Evolutionary conservation across 805 yeast species (phyloP), one percentile per base, ranked within the genome.

Genomic region (Ogataea nonfermentans): DNA sequence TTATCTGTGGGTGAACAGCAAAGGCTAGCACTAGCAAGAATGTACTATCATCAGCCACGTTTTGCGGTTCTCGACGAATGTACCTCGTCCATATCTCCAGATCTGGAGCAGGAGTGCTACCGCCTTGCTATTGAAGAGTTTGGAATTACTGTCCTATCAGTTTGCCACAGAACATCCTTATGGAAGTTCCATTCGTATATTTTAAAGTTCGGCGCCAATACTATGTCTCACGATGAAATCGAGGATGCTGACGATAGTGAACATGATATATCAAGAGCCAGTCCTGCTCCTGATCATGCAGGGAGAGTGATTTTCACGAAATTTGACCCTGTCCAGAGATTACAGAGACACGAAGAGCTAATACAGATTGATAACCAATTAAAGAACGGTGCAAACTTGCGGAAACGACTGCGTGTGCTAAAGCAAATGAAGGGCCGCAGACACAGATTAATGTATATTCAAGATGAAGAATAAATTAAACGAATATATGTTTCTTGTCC

Each of bases 31-130:
- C 82, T 91, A 84, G 96, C 95, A 2, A 74, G 97, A 54, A 71
- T 90, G 62, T 90, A 85, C 57, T 90, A 89, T 58, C 96, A 90
- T 62, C 74, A 75, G 53, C 98, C 98, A 2, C 84, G 79, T 61
- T 90, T 89, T 70, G 98, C 98, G 0, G 95, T 90, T 17, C 68
- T 90, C 48, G 98, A 90, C 65, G 98, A 90, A 67, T 90, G 96
- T 62, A 90, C 98, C 1, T 87, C 96, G 3, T 91, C 95, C 1
- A 95, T 90, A 2, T 81, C 96, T 0, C 86, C 93, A 9, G 85
- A 84, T 44, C 82, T 89, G 78, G 98, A 90, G 59, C 87, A 84
- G 46, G 79, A 81, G 52, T 89, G 91, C 86, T 90, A 90, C 56
- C 63, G 78, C 36, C 83, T 84, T 54, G 96, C 96, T 0, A 65